A percentile compares a stretch with the other conserved stretches of the same genome.
These are phyloP conservation scores for Dioszegia hungarica DNA, from an alignment of 768 basidiomycete genomes.

Conservation along the genomic window DNA sequence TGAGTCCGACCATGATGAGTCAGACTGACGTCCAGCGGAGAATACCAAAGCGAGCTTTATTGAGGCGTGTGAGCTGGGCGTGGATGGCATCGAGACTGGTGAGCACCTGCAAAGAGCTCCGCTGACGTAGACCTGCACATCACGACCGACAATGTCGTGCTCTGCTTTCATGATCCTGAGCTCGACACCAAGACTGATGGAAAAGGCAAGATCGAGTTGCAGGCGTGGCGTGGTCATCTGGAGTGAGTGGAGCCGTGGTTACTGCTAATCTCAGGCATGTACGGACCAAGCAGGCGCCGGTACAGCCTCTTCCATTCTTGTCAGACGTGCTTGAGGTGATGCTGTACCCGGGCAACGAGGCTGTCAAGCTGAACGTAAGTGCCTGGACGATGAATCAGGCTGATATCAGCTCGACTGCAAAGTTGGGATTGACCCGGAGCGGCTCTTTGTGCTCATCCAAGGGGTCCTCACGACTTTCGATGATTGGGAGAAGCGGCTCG, in stretches of 20 bases:
- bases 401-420: slow-evolving; percentile 86
- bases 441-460: slow-evolving; percentile 63
- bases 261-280: too few species aligned
- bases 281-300: slow-evolving; percentile 71
- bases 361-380: slow-evolving; percentile 52
- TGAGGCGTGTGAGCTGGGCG: slow-evolving; percentile 87
- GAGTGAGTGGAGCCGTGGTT: too few species aligned
- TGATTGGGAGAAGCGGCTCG: slow-evolving; percentile 37
- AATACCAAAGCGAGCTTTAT: slow-evolving; percentile 94
- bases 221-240: slow-evolving; percentile 62
- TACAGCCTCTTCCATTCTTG: slow-evolving; percentile 88
- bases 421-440: slow-evolving; percentile 82
- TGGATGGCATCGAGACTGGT: slow-evolving; percentile 96
- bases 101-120: slow-evolving; percentile 19
- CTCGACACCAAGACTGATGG: slow-evolving; percentile 71
- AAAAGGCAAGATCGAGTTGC: slow-evolving; percentile 64
- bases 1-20: slow-evolving; percentile 18
- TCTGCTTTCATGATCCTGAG: slow-evolving; percentile 96
- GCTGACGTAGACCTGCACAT: slow-evolving; percentile 78
- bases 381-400: background rate
- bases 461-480: slow-evolving; percentile 59
- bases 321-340: slow-evolving; percentile 73
- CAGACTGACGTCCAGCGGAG: slow-evolving; percentile 53
- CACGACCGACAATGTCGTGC: slow-evolving; percentile 73
- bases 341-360: slow-evolving; percentile 56